Base-by-base conservation (phyloP, 495 filamentous ascomycete species). In the Trypethelium eluteriae region DNA sequence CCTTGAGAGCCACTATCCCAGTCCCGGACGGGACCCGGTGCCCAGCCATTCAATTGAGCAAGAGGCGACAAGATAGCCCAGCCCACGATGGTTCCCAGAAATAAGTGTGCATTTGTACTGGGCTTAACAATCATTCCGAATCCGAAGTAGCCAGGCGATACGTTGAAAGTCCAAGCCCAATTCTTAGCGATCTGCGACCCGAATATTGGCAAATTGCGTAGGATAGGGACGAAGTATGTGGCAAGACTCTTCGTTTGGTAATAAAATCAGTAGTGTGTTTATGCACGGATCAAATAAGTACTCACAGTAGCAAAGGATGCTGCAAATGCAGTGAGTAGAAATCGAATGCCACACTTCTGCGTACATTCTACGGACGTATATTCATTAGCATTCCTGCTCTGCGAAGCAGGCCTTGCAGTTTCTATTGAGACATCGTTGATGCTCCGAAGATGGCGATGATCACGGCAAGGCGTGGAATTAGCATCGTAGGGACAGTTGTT, bases 41-140 rank as follows among this genome's bases (percentile, higher is more conserved):
- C 50, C 64, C 50, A 62, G 34, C 50, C 49, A 1, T 56, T 47
- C 36, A 39, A 57, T 39, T 62, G 39, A 16, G 64, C 64, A 47
- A 66, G 25, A 39, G 49, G 64, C 0, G 64, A 66, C n/a, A 66
- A 46, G 18, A 66, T 61, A 62, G 32, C 49, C 64, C 50, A 66
- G 3, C 64, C 50, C 14, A 66, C 2, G 39, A 64, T 36, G 25
- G 53, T 32, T 14, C 53, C 32, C 53, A 36, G 7, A 2, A 59
- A 35, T 59, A 59, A 35, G 18, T 59, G 53, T 7, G 53, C 32
- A 14, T 59, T 59, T 7, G n/a, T 59, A 36, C 53, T 59, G 7
- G 53, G 53, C 18, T 36, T 59, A 1, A 59, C 53, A 14, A 59
- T 18, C 32, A 59, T 34, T 18, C 53, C 32, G 36, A 36, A 59